Percentiles rank a stretch among this genome's conserved stretches.
Evolutionary conservation across 805 yeast species (phyloP).

Genomic region (Starmerella powellii): DNA sequence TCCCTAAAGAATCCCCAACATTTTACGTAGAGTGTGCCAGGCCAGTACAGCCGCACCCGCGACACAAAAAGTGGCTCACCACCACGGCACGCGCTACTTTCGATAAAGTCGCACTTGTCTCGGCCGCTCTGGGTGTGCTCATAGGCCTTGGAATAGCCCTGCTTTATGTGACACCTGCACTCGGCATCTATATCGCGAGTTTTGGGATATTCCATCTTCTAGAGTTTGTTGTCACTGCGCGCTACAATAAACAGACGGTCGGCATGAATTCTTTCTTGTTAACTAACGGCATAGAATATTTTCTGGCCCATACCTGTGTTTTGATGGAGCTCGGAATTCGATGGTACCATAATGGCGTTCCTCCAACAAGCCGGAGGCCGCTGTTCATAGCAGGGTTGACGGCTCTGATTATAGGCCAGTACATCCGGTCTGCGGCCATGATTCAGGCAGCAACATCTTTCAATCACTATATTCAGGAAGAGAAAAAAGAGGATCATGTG

Average conservation of each 20-base stretch:
- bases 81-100: constrained; percentile 21
- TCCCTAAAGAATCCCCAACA: too few relatives aligned
- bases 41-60: neutral
- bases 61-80: constrained; percentile 3
- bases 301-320: constrained; percentile 45
- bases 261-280: constrained; percentile 59
- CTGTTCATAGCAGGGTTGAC: constrained; percentile 37
- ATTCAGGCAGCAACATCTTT: constrained; percentile 75
- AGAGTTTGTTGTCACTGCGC: constrained; percentile 73
- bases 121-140: constrained; percentile 26
- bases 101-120: constrained; percentile 25
- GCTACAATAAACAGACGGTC: constrained; percentile 53
- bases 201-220: constrained; percentile 61
- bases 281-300: constrained; percentile 50
- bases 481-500: constrained; percentile 42
- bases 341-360: constrained; percentile 26
- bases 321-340: constrained; percentile 41
- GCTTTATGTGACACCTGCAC: constrained; percentile 14
- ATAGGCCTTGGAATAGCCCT: constrained; percentile 19
- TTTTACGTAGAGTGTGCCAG: too few relatives aligned
- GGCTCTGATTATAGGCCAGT: constrained; percentile 50
- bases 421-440: constrained; percentile 66
- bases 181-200: constrained; percentile 41
- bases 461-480: constrained; percentile 60
- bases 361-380: constrained; percentile 30